A percentile compares a stretch with the other conserved stretches of the same genome.
Evolutionary conservation across 2,329 filamentous ascomycete species (phyloP).

Genomic region (Ramularia endophylla): DNA sequence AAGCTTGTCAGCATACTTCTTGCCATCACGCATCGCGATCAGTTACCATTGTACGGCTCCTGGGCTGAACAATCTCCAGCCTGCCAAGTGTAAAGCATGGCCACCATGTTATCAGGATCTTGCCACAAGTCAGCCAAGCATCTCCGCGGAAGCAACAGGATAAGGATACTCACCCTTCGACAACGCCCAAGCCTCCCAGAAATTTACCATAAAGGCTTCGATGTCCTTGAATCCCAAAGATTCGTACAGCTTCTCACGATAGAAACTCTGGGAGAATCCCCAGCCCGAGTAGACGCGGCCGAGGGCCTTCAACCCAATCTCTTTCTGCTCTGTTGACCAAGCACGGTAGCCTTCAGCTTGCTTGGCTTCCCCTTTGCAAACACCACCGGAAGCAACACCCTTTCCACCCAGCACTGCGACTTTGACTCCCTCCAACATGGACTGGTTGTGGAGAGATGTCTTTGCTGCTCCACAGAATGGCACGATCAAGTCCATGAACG

Average conservation of each 20-base stretch:
- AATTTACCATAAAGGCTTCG: conserved; percentile 67
- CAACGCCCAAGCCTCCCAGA: conserved; percentile 71
- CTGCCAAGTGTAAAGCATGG: conserved; percentile 77
- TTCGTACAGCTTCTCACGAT: conserved; percentile 64
- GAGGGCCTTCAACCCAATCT: conserved; percentile 61
- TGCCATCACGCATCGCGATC: not conserved
- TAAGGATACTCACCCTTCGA: conserved; percentile 48
- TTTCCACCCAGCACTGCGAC: conserved; percentile 54
- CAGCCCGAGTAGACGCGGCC: conserved; percentile 65
- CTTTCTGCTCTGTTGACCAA: conserved; percentile 44
- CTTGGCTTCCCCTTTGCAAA: conserved; percentile 42
- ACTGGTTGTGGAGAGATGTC: conserved; percentile 61
- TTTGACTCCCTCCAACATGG: conserved; percentile 62
- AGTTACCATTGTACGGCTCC: conserved; percentile 54
- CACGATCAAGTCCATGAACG: conserved; percentile 59
- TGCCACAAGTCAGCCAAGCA: conserved; percentile 3
- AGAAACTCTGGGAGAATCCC: conserved; percentile 76
- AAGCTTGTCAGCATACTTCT: conserved; percentile 20
- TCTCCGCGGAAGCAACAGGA: not conserved
- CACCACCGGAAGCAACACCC: conserved; percentile 48
- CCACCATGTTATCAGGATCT: conserved; percentile 68
- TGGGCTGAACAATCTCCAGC: conserved; percentile 64
- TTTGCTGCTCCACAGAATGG: conserved; percentile 63
- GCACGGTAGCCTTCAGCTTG: conserved; percentile 24
- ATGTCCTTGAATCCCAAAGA: conserved; percentile 61